A percentile compares a stretch with the other conserved stretches of the same genome.
These are phyloP conservation scores for Solidago caesia DNA, from an alignment of 129 eudicot species.

Conservation along the genomic window DNA sequence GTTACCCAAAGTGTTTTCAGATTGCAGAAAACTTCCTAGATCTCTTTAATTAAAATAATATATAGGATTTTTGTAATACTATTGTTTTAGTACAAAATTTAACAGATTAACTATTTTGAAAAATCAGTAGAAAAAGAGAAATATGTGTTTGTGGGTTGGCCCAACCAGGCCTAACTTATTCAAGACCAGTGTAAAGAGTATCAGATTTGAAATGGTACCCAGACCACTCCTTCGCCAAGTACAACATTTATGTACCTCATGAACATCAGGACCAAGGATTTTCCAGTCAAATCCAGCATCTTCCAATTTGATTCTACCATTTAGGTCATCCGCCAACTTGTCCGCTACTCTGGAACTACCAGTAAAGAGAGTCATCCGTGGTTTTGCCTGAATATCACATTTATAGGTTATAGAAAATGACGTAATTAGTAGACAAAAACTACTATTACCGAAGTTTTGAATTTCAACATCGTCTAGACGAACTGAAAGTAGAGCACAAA, in stretches of 20 bases:
- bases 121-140: not conserved
- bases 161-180: not conserved
- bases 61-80: not conserved
- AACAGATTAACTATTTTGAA: not conserved
- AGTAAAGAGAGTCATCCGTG: constrained; percentile 96
- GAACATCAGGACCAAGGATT: constrained; percentile 98
- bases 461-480: not conserved
- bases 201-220: not conserved
- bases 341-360: constrained; percentile 98
- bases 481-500: not conserved
- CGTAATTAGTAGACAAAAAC: not conserved
- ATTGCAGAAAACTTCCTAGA: no score
- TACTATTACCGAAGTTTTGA: not conserved
- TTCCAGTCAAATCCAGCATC: constrained; percentile 99
- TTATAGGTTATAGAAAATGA: constrained; percentile 12
- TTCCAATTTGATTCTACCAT: constrained; percentile 82
- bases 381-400: constrained; percentile 57
- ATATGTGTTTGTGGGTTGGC: not conserved
- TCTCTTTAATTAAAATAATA: no score
- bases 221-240: not conserved
- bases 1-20: no score
- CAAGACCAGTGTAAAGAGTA: not conserved
- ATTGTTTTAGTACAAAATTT: not conserved
- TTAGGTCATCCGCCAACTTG: constrained; percentile 74
- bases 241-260: constrained; percentile 51